Conservation (phyloP, 2,329 filamentous ascomycete genomes). For the Fusarium dlaminii region DNA sequence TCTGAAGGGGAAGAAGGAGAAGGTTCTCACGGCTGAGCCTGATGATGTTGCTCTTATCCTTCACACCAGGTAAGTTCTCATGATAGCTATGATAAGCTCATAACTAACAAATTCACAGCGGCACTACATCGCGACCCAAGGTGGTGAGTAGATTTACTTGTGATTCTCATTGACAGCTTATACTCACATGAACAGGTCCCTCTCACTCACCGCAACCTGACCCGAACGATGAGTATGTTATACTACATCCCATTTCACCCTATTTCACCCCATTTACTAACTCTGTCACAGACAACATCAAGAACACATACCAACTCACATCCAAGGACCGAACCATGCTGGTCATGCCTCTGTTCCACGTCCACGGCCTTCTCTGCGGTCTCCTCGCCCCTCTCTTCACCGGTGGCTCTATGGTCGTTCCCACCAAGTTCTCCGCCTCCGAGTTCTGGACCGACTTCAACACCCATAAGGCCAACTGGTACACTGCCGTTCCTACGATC, state of each 20-base stretch:
- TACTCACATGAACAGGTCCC: constrained; percentile 64
- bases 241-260: constrained; percentile 34
- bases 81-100: neutral
- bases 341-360: constrained; percentile 92
- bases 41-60: constrained; percentile 84
- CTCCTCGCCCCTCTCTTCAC: constrained; percentile 81
- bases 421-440: constrained; percentile 79
- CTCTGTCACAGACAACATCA: constrained; percentile 70
- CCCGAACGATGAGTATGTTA: constrained; percentile 75
- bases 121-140: constrained; percentile 86
- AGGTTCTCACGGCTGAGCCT: constrained; percentile 63
- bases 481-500: constrained; percentile 92
- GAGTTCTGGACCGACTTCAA: constrained; percentile 86
- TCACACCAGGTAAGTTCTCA: constrained; percentile 69
- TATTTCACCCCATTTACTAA: constrained; percentile 38
- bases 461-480: constrained; percentile 83
- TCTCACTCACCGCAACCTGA: constrained; percentile 82
- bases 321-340: constrained; percentile 80
- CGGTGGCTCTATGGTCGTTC: constrained; percentile 82
- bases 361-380: constrained; percentile 85
- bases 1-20: constrained; percentile 59
- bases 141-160: constrained; percentile 62
- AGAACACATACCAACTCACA: constrained; percentile 78
- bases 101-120: constrained; percentile 55
- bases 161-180: neutral